phyloP scores from a whole-genome alignment of 2,329 filamentous ascomycete species.

The Colletotrichum noveboracense region DNA sequence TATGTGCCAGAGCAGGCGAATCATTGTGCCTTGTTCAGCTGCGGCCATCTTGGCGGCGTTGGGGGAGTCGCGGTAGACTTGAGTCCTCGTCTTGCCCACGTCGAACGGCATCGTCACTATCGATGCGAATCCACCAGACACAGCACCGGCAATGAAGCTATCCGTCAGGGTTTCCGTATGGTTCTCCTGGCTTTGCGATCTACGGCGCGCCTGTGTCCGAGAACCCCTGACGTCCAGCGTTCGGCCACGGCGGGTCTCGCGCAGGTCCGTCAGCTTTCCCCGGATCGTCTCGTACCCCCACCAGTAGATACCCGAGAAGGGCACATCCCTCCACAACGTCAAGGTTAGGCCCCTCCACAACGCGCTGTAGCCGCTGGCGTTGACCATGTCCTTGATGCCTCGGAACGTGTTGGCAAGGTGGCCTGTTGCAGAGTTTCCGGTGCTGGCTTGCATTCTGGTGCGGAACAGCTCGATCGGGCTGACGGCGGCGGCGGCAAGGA shows the following conservation, averaged over 20 bases:
- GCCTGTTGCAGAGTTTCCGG: constrained; percentile 60
- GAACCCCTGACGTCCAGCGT: constrained; percentile 39
- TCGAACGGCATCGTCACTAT: constrained; percentile 95
- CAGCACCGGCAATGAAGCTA: constrained; percentile 85
- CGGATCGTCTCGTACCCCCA: constrained; percentile 93
- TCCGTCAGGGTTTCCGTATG: constrained; percentile 82
- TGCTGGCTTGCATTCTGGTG: constrained; percentile 86
- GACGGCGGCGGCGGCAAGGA: constrained; percentile 82
- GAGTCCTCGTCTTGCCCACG: constrained; percentile 94
- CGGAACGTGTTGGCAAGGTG: constrained; percentile 82
- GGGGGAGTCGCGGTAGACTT: constrained; percentile 73
- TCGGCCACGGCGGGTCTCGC: constrained; percentile 57
- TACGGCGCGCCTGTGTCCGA: constrained; percentile 49
- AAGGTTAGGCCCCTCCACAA: constrained; percentile 90
- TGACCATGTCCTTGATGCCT: constrained; percentile 81
- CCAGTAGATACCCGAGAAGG: constrained; percentile 98
- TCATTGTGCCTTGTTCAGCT: constrained; percentile 81
- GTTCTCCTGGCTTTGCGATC: constrained; percentile 70
- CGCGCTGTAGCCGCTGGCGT: constrained; percentile 75
- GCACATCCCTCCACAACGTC: constrained; percentile 95
- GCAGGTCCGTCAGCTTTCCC: constrained; percentile 70
- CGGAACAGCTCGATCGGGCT: constrained; percentile 93
- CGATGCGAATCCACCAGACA: constrained; percentile 84
- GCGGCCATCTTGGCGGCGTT: constrained; percentile 40
- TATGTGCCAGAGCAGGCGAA: constrained; percentile 86